These are phyloP conservation scores for Hypoxylon sp. DNA, from an alignment of 2,329 filamentous ascomycete species.

Conservation along the genomic window DNA sequence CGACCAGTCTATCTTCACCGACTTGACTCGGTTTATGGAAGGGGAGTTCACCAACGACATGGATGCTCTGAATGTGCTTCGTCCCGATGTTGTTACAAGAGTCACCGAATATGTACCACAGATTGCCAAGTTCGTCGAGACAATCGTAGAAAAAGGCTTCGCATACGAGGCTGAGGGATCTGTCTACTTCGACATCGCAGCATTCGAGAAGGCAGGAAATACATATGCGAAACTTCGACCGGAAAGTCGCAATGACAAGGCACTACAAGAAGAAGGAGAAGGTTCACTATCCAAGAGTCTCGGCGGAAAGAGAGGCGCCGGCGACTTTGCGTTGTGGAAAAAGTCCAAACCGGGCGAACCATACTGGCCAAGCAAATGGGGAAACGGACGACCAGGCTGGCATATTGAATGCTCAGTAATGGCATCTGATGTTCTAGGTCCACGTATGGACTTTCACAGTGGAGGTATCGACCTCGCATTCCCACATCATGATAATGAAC, in stretches of 20 bases:
- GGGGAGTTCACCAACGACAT: slow-evolving; percentile 91
- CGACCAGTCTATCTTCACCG: slow-evolving; percentile 83
- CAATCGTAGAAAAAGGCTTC: slow-evolving; percentile 86
- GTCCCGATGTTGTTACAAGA: slow-evolving; percentile 85
- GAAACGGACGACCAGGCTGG: slow-evolving; percentile 90
- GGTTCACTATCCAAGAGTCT: slow-evolving; percentile 78
- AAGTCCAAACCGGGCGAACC: slow-evolving; percentile 92
- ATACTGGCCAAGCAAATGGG: slow-evolving; percentile 90
- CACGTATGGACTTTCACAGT: slow-evolving; percentile 91
- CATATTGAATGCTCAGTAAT: slow-evolving; percentile 98
- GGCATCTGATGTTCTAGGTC: slow-evolving; percentile 89
- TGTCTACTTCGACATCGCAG: slow-evolving; percentile 92
- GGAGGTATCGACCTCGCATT: slow-evolving; percentile 93
- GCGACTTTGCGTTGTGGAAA: slow-evolving; percentile 96
- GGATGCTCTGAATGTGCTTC: slow-evolving; percentile 85
- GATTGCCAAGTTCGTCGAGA: slow-evolving; percentile 87
- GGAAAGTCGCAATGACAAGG: slow-evolving; percentile 86
- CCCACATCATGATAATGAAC: slow-evolving; percentile 89
- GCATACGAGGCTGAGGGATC: slow-evolving; percentile 87
- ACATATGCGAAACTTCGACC: slow-evolving; percentile 88
- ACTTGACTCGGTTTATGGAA: slow-evolving; percentile 88
- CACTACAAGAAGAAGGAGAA: slow-evolving; percentile 89
- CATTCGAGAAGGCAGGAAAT: slow-evolving; percentile 88
- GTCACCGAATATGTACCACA: slow-evolving; percentile 94
- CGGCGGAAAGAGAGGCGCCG: slow-evolving; percentile 78